Evolutionary conservation across 805 yeast species (phyloP), one percentile per base, ranked within the genome.

Genomic region (Zygosaccharomyces lentus): DNA sequence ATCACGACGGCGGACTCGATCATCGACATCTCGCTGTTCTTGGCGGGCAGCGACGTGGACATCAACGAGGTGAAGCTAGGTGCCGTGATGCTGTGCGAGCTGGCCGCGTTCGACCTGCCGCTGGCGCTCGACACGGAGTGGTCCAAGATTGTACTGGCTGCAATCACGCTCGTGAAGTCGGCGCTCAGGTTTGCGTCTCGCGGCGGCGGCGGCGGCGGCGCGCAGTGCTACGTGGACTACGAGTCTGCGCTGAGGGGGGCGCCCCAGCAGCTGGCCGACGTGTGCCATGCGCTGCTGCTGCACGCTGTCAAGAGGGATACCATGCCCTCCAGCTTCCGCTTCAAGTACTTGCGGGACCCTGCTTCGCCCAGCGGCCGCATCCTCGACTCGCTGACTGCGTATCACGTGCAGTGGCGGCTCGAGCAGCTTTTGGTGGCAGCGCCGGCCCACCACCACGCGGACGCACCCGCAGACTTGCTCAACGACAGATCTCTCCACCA

Each of bases 1-100:
- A 68, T 74, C 27, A 79, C 87, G 19, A 80, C 86, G 2, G 75
- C 78, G 53, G 89, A 83, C 62, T 67, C 76, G 9, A 81, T 81
- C 55, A 68, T 83, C 46, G 87, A 84, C 56, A 62, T 82, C 43
- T 73, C 72, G 54, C 62, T 82, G 43, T 51, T 56, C 36, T 43
- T 52, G 21, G 48, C 47, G 30, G 49, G 50, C 31, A 29, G 44
- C 10, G 47, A 54, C 19, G 56, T 61, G 27, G 57, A 58, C 50
- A 56, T 70, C 32, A 68, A 72, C 49, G 78, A 76, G 47, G 66
- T 82, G 50, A 79, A 76, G 55, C 64, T 72, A 39, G 77, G 83
- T 48, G 73, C 87, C 12, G 66, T 78, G 48, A 79, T 80, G 66
- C 62, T 84, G 37, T 81, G 88, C 56, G 89, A 84, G 59, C 67